These are phyloP conservation scores for Ophiostoma himal-ulmi DNA, from an alignment of 2,329 filamentous ascomycete genomes.

Conservation along the genomic window DNA sequence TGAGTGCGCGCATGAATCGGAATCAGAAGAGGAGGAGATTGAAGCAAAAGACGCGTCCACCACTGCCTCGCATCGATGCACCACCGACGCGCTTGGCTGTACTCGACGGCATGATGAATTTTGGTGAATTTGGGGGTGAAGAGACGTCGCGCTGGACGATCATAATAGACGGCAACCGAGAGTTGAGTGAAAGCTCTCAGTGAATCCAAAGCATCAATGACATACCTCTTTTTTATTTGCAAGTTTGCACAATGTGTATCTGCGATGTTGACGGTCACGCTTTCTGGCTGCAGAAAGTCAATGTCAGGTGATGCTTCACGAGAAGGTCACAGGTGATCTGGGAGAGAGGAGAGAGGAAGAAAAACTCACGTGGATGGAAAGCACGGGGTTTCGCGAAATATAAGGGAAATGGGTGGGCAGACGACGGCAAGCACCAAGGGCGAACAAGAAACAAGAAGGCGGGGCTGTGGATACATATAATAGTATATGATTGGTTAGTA, in stretches of 20 bases:
- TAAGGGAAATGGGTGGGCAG: slow-evolving; percentile 20
- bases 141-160: background rate
- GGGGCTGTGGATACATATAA: slow-evolving; percentile 11
- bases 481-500: slow-evolving; percentile 10
- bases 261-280: slow-evolving; percentile 21
- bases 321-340: slow-evolving; percentile 22
- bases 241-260: background rate
- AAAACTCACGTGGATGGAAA: slow-evolving; percentile 27
- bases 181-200: background rate
- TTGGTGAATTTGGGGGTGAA: background rate
- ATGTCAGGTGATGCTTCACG: slow-evolving; percentile 30
- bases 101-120: background rate
- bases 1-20: background rate
- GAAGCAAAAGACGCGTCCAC: background rate
- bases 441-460: slow-evolving; percentile 16
- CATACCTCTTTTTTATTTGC: slow-evolving; percentile 26
- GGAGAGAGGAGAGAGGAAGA: slow-evolving; percentile 9
- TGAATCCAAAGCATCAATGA: background rate
- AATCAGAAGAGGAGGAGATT: background rate
- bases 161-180: background rate
- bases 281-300: slow-evolving; percentile 27
- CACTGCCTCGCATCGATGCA: slow-evolving; percentile 12
- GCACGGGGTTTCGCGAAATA: slow-evolving; percentile 28
- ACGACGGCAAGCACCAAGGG: background rate
- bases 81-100: slow-evolving; percentile 5